Evolutionary conservation across 2,329 filamentous ascomycete genomes (phyloP), one percentile per base, ranked within the genome.

Genomic region (Monascus ruber): DNA sequence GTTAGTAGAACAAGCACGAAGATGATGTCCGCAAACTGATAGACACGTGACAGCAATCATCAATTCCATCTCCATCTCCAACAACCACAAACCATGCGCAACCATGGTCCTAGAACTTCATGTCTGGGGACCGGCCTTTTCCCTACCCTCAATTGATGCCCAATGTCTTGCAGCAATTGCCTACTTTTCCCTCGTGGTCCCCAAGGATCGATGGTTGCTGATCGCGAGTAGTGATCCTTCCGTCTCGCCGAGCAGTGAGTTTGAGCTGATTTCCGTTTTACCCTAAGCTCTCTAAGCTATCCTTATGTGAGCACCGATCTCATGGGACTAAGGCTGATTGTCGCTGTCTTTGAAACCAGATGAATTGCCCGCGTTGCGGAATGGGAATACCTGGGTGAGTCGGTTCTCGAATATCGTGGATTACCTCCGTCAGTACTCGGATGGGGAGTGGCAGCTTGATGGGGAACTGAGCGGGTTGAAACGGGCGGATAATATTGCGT

Each of bases 81-180:
- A 17, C 17, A 17, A 17, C 17, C 17, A 6, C 31, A 10, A 17
- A 24, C 39, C 41, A 48, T 33, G 42, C 40, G 43, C 44, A 55
- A 51, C 42, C 40, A 75, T 74, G 69, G 69, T 77, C 46, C 65
- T 86, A 36, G 77, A 89, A 65, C 76, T 98, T 43, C 83, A 94
- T 64, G 75, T 94, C 55, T 94, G 88, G 82, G 88, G 88, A 36
- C 81, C 86, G 39, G 88, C 85, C 32, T 94, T 94, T 60, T 80
- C 79, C 32, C 76, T 95, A 34, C 81, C 89, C 9, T 96, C 91
- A 33, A 83, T 96, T 53, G 88, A 96, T 55, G 72, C 89, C 34
- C 85, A 94, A 68, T 96, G 88, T 58, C 76, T 94, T 44, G 88
- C 88, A 26, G 73, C 82, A 33, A 78, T 94, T 48, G 78, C 84